phyloP scores from a whole-genome alignment of 1,284 basidiomycete genomes.

The Phellopilus nigrolimitatus region DNA sequence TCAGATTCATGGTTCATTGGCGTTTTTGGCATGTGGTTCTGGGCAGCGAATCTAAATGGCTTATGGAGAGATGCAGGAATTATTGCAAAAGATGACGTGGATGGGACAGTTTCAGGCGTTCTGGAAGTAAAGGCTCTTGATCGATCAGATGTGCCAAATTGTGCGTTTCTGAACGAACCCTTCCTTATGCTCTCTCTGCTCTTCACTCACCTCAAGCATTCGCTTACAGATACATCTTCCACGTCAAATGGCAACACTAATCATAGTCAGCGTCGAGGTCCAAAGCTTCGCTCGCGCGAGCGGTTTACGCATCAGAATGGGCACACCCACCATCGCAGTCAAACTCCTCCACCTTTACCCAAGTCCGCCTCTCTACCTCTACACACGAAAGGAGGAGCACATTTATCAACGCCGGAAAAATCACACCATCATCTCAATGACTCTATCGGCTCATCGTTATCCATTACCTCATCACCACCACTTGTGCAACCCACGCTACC shows the following conservation, averaged over 20 bases:
- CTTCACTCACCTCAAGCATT: conserved; percentile 11
- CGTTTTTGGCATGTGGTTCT: conserved; percentile 85
- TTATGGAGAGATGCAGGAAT: conserved; percentile 66
- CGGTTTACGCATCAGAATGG: conserved; percentile 24
- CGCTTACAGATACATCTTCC: background rate
- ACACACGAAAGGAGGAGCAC: conserved; percentile 38
- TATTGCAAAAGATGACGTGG: conserved; percentile 63
- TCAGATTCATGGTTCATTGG: conserved; percentile 83
- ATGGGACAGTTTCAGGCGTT: conserved; percentile 63
- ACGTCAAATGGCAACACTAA: conserved; percentile 8
- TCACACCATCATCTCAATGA: conserved; percentile 1
- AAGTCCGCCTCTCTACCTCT: conserved; percentile 74
- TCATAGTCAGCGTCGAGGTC: conserved; percentile 2
- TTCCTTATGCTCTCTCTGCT: conserved; percentile 10
- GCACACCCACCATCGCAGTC: conserved; percentile 38
- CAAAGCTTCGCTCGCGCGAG: conserved; percentile 26
- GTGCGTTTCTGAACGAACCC: conserved; percentile 33
- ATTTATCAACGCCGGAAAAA: conserved; percentile 30
- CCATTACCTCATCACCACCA: conserved; percentile 14
- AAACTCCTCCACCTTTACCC: conserved; percentile 75
- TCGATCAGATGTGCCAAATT: conserved; percentile 55
- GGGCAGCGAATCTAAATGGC: conserved; percentile 64
- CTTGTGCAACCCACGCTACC: too few species aligned
- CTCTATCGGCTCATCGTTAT: conserved; percentile 2
- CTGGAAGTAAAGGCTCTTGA: conserved; percentile 66